Conservation (phyloP, 345 rosid species). For the Adansonia digitata region DNA sequence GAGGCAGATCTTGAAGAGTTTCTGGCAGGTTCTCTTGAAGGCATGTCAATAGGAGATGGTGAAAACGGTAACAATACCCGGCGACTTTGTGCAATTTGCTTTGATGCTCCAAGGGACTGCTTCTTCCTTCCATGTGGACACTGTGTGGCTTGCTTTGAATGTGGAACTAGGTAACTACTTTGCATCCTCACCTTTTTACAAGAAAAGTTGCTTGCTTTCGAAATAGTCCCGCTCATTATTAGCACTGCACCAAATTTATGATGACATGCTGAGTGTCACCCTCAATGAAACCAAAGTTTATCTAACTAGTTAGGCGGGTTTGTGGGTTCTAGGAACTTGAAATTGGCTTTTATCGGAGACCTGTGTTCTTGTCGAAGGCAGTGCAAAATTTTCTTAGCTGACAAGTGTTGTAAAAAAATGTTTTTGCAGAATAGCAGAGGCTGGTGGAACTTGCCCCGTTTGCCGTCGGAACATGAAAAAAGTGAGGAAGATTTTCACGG, state of each 20-base stretch:
- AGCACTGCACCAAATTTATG: not conserved
- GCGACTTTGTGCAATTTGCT: slow-evolving; percentile 96
- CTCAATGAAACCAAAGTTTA: not conserved
- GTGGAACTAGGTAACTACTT: slow-evolving; percentile 73
- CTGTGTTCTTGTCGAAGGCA: not conserved
- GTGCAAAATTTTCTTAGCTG: not conserved
- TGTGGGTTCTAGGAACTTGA: not conserved
- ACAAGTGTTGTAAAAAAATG: not conserved
- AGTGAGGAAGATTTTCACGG: slow-evolving; percentile 83
- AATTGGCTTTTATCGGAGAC: not conserved
- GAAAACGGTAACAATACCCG: slow-evolving; percentile 64
- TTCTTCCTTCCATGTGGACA: slow-evolving; percentile 99
- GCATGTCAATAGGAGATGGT: slow-evolving; percentile 39
- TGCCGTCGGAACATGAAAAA: slow-evolving; percentile 86
- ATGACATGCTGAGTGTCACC: not conserved
- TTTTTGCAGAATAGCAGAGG: slow-evolving; percentile 74
- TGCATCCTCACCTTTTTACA: not conserved
- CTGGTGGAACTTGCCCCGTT: slow-evolving; percentile 72
- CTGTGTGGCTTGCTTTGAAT: slow-evolving; percentile 83
- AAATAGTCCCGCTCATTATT: not conserved
- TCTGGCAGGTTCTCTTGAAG: slow-evolving; percentile 37
- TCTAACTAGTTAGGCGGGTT: not conserved
- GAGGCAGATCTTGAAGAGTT: slow-evolving; percentile 64
- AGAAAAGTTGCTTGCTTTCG: not conserved
- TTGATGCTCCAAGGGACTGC: slow-evolving; percentile 96